phyloP scores from a whole-genome alignment of 1,139 yeast species.

The Geotrichum candidum region DNA sequence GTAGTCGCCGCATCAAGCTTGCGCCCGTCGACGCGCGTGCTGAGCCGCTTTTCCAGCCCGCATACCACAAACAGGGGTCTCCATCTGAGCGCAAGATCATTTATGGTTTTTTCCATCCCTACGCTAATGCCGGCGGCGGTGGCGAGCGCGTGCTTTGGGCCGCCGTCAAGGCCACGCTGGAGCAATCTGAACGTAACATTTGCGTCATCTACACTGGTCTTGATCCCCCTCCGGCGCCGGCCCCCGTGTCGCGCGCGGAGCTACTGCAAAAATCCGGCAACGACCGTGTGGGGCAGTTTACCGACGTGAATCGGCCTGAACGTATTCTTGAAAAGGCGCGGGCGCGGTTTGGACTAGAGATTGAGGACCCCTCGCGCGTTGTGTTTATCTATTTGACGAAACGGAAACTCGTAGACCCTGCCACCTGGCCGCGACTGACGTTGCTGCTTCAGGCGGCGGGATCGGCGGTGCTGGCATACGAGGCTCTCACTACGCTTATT shows the following conservation, averaged over 20 bases:
- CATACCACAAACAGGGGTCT: neutral
- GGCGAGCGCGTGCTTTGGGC: slow-evolving; percentile 98
- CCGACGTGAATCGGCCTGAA: slow-evolving; percentile 40
- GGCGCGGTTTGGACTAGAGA: slow-evolving; percentile 60
- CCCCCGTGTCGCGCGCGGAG: slow-evolving; percentile 1
- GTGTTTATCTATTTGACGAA: slow-evolving; percentile 65
- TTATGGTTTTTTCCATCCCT: slow-evolving; percentile 92
- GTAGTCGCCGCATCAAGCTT: slow-evolving; percentile 12
- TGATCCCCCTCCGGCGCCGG: slow-evolving; percentile 14
- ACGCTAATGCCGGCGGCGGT: slow-evolving; percentile 95
- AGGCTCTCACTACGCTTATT: slow-evolving; percentile 60
- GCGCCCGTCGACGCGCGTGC: slow-evolving; percentile 8
- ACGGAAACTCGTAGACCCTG: slow-evolving; percentile 60
- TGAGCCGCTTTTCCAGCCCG: slow-evolving; percentile 7
- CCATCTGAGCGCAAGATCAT: slow-evolving; percentile 39
- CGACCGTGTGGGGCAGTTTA: slow-evolving; percentile 2
- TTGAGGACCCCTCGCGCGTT: slow-evolving; percentile 44
- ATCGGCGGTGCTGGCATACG: slow-evolving; percentile 58
- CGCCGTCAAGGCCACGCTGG: slow-evolving; percentile 70
- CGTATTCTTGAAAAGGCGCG: slow-evolving; percentile 54
- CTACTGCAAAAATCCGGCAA: neutral
- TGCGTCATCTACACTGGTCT: slow-evolving; percentile 77
- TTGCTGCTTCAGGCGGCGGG: slow-evolving; percentile 86
- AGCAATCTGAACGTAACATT: slow-evolving; percentile 46
- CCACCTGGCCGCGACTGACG: slow-evolving; percentile 74